Evolutionary conservation across 2,329 filamentous ascomycete genomes (phyloP).

Genomic region (Westerdykella sp.): DNA sequence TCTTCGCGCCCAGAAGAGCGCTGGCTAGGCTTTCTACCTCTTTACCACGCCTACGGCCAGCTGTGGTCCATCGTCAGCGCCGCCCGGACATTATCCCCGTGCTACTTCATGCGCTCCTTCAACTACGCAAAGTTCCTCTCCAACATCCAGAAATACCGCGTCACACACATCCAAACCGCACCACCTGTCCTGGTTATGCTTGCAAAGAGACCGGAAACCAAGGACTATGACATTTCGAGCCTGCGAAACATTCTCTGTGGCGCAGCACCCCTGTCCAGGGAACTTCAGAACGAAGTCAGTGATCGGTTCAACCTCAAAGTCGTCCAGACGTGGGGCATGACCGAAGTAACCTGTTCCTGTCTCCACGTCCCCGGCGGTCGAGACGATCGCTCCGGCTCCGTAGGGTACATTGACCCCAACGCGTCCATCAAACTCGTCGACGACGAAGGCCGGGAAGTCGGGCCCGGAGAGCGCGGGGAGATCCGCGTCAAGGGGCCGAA

Average conservation of each 20-base stretch:
- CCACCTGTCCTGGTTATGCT: constrained; percentile 37
- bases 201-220: constrained; percentile 32
- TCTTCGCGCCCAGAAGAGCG: constrained; percentile 20
- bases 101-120: constrained; percentile 39
- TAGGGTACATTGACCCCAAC: constrained; percentile 35
- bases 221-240: constrained; percentile 26
- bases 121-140: constrained; percentile 29
- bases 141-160: constrained; percentile 31
- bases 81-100: constrained; percentile 27
- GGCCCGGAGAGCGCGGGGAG: constrained; percentile 30
- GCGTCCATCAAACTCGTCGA: constrained; percentile 36
- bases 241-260: constrained; percentile 35
- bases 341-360: constrained; percentile 34
- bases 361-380: constrained; percentile 33
- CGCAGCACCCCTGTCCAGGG: constrained; percentile 35
- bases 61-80: constrained; percentile 37
- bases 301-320: constrained; percentile 29
- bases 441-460: constrained; percentile 37
- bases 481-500: constrained; percentile 36
- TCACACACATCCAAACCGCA: constrained; percentile 38
- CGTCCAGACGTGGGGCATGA: constrained; percentile 39
- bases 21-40: constrained; percentile 40
- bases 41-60: constrained; percentile 42
- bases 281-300: constrained; percentile 38
- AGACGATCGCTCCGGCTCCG: constrained; percentile 30